These are phyloP conservation scores for Pleurotus ostreatus DNA, from an alignment of 768 basidiomycete species.

Conservation along the genomic window DNA sequence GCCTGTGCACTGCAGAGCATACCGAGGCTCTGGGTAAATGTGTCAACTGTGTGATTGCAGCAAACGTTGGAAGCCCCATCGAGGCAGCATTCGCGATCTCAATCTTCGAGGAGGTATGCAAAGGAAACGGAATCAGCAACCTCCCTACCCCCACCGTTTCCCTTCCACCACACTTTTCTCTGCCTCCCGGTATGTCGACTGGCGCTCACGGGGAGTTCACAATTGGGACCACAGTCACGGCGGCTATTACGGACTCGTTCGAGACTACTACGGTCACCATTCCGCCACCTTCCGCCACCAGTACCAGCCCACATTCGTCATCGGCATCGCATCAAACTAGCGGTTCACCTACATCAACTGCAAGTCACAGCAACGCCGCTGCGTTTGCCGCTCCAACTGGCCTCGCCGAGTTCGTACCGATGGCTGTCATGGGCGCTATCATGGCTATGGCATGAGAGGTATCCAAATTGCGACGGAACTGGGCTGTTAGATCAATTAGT, in stretches of 20 bases:
- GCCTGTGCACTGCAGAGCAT: conserved; percentile 3
- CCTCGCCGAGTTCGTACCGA: not conserved
- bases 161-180: conserved; percentile 3
- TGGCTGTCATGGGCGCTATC: conserved; percentile 7
- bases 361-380: conserved; percentile 5
- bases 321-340: not conserved
- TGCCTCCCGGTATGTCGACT: conserved; percentile 4
- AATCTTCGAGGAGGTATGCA: conserved; percentile 6
- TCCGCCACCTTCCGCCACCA: not conserved
- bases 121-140: conserved; percentile 5
- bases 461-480: too few relatives aligned
- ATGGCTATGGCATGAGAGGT: not conserved
- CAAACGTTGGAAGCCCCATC: not conserved
- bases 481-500: too few relatives aligned
- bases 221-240: conserved; percentile 1
- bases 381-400: conserved; percentile 1
- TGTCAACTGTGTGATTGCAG: not conserved
- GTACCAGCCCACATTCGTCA: not conserved
- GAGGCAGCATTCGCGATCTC: conserved; percentile 2
- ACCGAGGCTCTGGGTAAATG: conserved; percentile 3
- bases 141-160: conserved; percentile 4
- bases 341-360: not conserved
- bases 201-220: conserved; percentile 1
- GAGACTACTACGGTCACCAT: not conserved
- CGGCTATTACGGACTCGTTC: conserved; percentile 1